Evolutionary conservation across 2,329 filamentous ascomycete species (phyloP), one percentile per base, ranked within the genome.

Genomic region (Aaosphaeria pasadenensis): DNA sequence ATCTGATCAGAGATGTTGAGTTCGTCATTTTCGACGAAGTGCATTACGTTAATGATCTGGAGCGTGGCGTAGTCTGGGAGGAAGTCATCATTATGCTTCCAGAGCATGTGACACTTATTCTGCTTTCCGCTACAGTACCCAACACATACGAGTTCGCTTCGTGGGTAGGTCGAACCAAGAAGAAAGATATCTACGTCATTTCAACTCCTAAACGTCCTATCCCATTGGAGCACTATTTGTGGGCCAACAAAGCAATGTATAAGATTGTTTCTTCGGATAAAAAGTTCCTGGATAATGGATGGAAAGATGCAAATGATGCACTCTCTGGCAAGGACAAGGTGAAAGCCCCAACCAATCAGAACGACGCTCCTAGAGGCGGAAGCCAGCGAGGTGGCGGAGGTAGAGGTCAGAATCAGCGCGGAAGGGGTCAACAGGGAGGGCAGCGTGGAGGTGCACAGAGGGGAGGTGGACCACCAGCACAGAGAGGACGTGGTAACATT

Each of bases 1-100:
- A 99, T 74, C 74, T 99, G 11, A 96, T 99, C 57, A 84, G 94
- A 58, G 94, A 99, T 65, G 94, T 99, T 6, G 94, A 99, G 58
- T 99, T 95, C 67, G 94, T 99, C 58, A 96, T 99, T 43, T 99
- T 99, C 54, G 94, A 99, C 62, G 94, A 99, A 71, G 94, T 99
- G 2, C 94, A 99, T 72, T 99, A 99, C 66, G 92, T 99, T 56
- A 99, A 97, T 65, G 94, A 99, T 67, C 81, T 88, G 29, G 94
- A 97, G 69, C 83, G 94, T 72, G 94, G 94, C 63, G 94, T 99
- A 5, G 94, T 99, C 0, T 99, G 94, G 94, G 94, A 99, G 71
- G 94, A 99, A 71, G 94, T 99, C 61, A 99, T 99, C 64, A 99
- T 99, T 63, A 97, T 99, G 94, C 79, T 99, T 47, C 94, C 94